Base-by-base conservation (phyloP, 23 red algal species). In the Gracilaria domingensis region DNA sequence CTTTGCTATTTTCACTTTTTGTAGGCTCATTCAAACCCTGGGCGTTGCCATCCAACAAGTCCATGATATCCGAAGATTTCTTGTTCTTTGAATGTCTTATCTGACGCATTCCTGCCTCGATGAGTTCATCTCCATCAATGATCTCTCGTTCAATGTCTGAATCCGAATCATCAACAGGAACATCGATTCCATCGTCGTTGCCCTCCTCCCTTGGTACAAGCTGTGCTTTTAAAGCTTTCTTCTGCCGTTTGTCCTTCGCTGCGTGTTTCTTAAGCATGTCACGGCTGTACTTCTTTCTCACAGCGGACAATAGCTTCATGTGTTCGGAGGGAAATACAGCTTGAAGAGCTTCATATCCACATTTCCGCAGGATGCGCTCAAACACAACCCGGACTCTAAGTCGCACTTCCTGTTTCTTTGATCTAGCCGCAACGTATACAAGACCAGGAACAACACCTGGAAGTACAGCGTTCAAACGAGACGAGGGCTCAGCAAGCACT, bases 341-440 rank as follows among this genome's bases (percentile, higher is more conserved):
- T 55, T 94, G 84, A 39, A 98, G 39, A 28, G 34, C 65, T 56
- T 92, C 91, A 23, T 66, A 64, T 13, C 91, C 93, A 55, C 83
- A 91, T 80, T 86, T 91, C 37, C 88, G 82, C 23, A 98, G 62
- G 32, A 95, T 34, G 8, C 96, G 75, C 71, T 98, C 96, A 33
- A 98, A 75, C 16, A 98, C 79, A 23, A 98, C 91, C 64, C 93
- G 65, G 17, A 98, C 96, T 80, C 79, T 62, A 72, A 94, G 79
- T 28, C 95, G 66, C 24, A 84, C 67, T 51, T 95, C 92, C 66
- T 91, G 87, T 60, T 98, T 98, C 28, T 69, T 77, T 33, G 91
- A 88, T 35, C 75, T 78, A 21, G 87, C 84, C 1, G 91, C 56
- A 30, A 91, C 96, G 40, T 72, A 57, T 14, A 96, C 75, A 7